Evolutionary conservation across 345 rosid genomes (phyloP).

Genomic region (Punica granatum): DNA sequence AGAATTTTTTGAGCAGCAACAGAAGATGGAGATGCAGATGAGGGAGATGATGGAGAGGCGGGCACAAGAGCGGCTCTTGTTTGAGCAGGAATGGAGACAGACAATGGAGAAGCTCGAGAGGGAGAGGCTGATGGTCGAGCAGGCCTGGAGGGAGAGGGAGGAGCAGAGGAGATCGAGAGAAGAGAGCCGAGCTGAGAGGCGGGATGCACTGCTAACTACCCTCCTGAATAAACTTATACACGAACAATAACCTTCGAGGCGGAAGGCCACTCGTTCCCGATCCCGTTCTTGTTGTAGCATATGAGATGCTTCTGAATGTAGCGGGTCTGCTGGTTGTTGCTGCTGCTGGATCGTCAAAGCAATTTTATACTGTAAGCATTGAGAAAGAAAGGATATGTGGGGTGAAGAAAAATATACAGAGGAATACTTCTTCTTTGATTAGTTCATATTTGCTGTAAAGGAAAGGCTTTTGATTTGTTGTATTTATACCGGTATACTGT

Average conservation of each 20-base stretch:
- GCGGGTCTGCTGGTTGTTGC: neutral
- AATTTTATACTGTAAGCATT: neutral
- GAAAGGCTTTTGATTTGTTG: neutral
- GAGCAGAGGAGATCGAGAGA: constrained; percentile 46
- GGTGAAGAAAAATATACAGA: too few species aligned
- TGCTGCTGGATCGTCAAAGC: neutral
- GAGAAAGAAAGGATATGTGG: neutral
- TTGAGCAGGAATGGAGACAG: constrained; percentile 49
- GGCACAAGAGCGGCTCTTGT: constrained; percentile 31
- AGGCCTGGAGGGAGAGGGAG: constrained; percentile 49
- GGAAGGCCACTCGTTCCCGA: neutral
- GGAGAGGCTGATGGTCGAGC: constrained; percentile 39
- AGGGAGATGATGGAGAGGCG: constrained; percentile 40
- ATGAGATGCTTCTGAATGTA: neutral
- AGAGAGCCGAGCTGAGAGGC: constrained; percentile 45
- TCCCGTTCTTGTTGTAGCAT: neutral
- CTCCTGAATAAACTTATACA: constrained; percentile 38
- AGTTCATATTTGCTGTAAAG: neutral
- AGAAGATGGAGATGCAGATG: constrained; percentile 44
- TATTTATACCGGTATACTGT: neutral
- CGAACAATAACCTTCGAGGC: constrained; percentile 16
- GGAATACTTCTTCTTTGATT: neutral
- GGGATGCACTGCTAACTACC: constrained; percentile 42
- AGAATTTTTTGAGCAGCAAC: constrained; percentile 43
- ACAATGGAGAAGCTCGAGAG: constrained; percentile 48